These are phyloP conservation scores for Podospora conica DNA, from an alignment of 495 filamentous ascomycete genomes.

Conservation along the genomic window DNA sequence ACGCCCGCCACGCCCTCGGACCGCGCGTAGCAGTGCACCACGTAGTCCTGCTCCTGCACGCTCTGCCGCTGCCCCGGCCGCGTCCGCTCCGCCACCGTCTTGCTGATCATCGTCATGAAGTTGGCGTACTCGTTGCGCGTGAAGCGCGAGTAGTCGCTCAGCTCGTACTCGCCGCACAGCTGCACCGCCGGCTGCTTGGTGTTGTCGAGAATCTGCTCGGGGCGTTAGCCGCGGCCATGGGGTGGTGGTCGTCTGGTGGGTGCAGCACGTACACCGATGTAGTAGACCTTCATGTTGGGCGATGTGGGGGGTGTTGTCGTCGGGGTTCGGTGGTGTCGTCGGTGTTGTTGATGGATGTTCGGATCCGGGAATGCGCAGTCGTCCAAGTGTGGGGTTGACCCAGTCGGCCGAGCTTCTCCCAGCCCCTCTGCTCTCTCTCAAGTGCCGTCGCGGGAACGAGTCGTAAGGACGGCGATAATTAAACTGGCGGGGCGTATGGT, in stretches of 20 bases:
- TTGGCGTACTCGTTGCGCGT: slow-evolving; percentile 62
- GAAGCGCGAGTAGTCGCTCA: slow-evolving; percentile 75
- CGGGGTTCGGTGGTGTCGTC: not conserved
- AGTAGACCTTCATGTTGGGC: slow-evolving; percentile 81
- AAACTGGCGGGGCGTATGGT: not conserved
- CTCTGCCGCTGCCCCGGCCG: slow-evolving; percentile 83
- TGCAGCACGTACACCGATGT: slow-evolving; percentile 15
- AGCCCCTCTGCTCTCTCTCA: not conserved
- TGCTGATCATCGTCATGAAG: slow-evolving; percentile 64
- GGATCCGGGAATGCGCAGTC: not conserved
- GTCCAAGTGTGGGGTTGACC: not conserved
- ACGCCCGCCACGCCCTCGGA: slow-evolving; percentile 82
- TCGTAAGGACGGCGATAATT: not conserved
- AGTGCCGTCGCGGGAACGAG: not conserved
- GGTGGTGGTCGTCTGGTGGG: not conserved
- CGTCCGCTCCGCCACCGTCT: slow-evolving; percentile 74
- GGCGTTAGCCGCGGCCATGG: slow-evolving; percentile 9
- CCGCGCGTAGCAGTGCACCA: slow-evolving; percentile 86
- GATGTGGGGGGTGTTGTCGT: not conserved
- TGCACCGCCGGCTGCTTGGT: slow-evolving; percentile 64
- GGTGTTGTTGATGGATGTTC: not conserved
- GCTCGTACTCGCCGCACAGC: slow-evolving; percentile 72
- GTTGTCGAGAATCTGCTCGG: slow-evolving; percentile 25
- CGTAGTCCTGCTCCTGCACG: slow-evolving; percentile 82
- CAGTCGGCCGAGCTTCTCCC: not conserved